Conservation (phyloP, 1,284 basidiomycete species). For the Apiotrichum veenhuisii region DNA sequence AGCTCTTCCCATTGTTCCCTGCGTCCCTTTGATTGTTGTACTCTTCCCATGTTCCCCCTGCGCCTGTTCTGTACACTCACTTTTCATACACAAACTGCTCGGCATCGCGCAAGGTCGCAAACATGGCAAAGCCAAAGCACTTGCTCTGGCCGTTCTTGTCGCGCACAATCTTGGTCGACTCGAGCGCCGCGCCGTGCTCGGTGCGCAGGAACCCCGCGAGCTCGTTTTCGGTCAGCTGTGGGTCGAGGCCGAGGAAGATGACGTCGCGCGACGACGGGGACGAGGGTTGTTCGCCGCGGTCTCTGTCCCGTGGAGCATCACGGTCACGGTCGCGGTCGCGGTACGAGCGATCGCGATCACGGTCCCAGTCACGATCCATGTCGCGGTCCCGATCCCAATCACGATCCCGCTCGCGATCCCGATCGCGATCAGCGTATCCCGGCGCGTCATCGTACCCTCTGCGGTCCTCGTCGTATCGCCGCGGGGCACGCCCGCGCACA, state of each 20-base stretch:
- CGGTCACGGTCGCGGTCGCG: not conserved
- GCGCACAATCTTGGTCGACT: slow-evolving; percentile 71
- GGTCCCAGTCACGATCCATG: not conserved
- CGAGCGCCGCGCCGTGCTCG: slow-evolving; percentile 54
- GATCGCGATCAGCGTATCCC: slow-evolving; percentile 2
- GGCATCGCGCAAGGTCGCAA: slow-evolving; percentile 74
- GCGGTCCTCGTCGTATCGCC: slow-evolving; percentile 6
- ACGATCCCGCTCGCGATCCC: not conserved
- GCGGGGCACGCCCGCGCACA: slow-evolving; percentile 3
- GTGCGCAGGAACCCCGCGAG: slow-evolving; percentile 64
- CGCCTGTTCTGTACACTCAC: no score
- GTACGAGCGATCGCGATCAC: slow-evolving; percentile 3
- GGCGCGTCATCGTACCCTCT: not conserved
- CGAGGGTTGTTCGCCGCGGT: slow-evolving; percentile 14
- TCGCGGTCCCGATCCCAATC: not conserved
- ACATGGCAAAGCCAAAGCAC: slow-evolving; percentile 91
- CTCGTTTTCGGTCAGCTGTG: slow-evolving; percentile 82
- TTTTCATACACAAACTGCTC: slow-evolving; percentile 78
- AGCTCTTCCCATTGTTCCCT: no score
- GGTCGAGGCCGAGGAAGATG: slow-evolving; percentile 84
- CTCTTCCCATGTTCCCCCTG: no score
- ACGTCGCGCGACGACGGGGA: slow-evolving; percentile 56
- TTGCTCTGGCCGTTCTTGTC: slow-evolving; percentile 86
- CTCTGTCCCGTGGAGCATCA: no score
- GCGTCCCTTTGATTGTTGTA: no score